Evolutionary conservation across 768 basidiomycete genomes (phyloP).

Genomic region (Collybiopsis luxurians): DNA sequence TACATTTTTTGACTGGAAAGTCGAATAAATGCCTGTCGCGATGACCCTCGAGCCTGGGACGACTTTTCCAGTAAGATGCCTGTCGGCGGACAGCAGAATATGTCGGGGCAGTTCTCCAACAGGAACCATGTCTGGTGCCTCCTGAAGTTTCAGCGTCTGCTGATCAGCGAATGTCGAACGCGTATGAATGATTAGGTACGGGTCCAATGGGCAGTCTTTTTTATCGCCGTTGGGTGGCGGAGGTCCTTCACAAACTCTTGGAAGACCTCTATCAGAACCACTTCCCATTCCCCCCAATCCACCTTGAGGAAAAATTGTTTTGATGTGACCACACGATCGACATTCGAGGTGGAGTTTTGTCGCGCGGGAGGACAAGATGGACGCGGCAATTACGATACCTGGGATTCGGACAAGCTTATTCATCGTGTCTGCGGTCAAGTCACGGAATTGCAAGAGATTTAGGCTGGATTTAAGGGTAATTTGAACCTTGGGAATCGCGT

Average conservation of each 20-base stretch:
- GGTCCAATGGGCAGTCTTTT: conserved; percentile 95
- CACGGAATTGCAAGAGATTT: conserved; percentile 92
- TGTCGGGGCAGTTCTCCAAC: conserved; percentile 97
- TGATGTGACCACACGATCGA: conserved; percentile 81
- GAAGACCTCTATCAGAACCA: conserved; percentile 82
- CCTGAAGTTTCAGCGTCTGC: conserved; percentile 94
- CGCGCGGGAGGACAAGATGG: conserved; percentile 88
- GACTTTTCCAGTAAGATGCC: conserved; percentile 88
- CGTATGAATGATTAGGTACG: conserved; percentile 92
- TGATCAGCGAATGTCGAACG: conserved; percentile 95
- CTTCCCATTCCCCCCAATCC: conserved; percentile 87
- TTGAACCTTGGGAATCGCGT: conserved; percentile 68
- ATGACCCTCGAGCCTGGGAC: conserved; percentile 96
- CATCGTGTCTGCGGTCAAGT: conserved; percentile 90
- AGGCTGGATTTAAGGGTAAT: conserved; percentile 86
- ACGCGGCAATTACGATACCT: conserved; percentile 97
- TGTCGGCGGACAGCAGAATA: conserved; percentile 88
- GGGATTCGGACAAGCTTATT: conserved; percentile 96
- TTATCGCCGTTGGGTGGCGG: conserved; percentile 76
- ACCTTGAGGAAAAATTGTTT: conserved; percentile 71
- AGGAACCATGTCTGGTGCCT: conserved; percentile 99
- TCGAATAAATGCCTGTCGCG: conserved; percentile 95
- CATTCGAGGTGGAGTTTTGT: conserved; percentile 92
- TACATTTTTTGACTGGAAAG: conserved; percentile 90
- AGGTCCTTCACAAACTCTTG: conserved; percentile 78